Evolutionary conservation across 805 yeast species (phyloP).

Genomic region (Kodamaea hsintzibuensis): DNA sequence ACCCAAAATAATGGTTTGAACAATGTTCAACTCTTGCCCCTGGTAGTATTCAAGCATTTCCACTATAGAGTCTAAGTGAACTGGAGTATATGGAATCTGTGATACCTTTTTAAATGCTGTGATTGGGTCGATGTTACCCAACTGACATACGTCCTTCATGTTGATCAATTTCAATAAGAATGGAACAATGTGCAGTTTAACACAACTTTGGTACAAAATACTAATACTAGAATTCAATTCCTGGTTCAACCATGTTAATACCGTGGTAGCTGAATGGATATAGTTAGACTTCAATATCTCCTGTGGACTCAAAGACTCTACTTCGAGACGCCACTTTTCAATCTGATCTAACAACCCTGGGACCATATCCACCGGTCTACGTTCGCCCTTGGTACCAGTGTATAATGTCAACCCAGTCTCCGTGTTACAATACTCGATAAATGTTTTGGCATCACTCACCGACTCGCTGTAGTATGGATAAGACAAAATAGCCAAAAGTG

Average conservation of each 20-base stretch:
- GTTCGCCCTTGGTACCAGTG: constrained; percentile 20
- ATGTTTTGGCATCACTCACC: constrained; percentile 35
- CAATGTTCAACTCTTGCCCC: constrained; percentile 27
- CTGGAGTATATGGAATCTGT: constrained; percentile 33
- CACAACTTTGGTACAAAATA: constrained; percentile 50
- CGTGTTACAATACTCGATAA: constrained; percentile 39
- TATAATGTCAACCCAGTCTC: constrained; percentile 34
- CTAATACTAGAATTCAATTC: constrained; percentile 57
- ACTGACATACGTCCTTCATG: constrained; percentile 78
- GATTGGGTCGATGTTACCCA: constrained; percentile 60
- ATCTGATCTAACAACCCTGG: constrained; percentile 46
- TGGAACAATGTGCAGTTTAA: constrained; percentile 58
- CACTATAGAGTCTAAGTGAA: constrained; percentile 26
- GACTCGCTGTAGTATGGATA: constrained; percentile 46
- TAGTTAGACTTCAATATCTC: constrained; percentile 60
- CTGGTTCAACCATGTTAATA: constrained; percentile 58
- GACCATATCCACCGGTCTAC: constrained; percentile 36
- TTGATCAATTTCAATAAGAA: constrained; percentile 62
- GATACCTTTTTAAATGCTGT: constrained; percentile 46
- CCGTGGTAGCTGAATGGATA: constrained; percentile 63
- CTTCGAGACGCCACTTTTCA: constrained; percentile 41
- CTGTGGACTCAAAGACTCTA: constrained; percentile 47
- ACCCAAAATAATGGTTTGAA: constrained; percentile 66
- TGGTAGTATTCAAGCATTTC: constrained; percentile 43
- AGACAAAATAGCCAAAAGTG: constrained; percentile 51